Percentiles rank a stretch among this genome's conserved stretches.
Evolutionary conservation across 306 rosid genomes (phyloP).

Genomic region (Boehmeria nivea): DNA sequence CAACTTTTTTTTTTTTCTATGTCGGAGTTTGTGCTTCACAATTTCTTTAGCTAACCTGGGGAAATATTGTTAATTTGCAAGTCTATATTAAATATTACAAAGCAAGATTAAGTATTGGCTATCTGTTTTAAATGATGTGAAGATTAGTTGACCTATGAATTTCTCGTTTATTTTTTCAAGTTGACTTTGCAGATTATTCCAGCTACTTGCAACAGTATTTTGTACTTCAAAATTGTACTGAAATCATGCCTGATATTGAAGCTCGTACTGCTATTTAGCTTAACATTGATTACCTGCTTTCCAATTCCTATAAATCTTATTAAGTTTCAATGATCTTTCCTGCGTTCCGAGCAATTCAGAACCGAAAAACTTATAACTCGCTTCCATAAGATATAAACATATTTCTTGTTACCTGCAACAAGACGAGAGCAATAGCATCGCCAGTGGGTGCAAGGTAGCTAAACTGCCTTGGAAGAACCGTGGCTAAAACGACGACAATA

Average conservation of each 20-base stretch:
- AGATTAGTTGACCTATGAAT: constrained; percentile 3
- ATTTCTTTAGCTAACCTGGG: too few relatives aligned
- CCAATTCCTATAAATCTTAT: too few relatives aligned
- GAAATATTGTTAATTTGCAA: too few relatives aligned
- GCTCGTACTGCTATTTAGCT: too few relatives aligned
- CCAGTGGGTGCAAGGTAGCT: constrained; percentile 52
- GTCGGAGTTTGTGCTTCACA: too few relatives aligned
- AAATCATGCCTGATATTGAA: neutral
- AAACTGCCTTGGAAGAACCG: constrained; percentile 43
- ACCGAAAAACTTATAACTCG: neutral
- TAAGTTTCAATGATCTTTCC: neutral
- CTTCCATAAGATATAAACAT: neutral
- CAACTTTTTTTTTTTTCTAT: too few relatives aligned
- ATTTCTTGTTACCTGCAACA: constrained; percentile 53
- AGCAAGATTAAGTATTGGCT: too few relatives aligned
- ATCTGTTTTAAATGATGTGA: too few relatives aligned
- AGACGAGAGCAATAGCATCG: constrained; percentile 47
- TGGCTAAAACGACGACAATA: constrained; percentile 52
- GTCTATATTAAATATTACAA: too few relatives aligned
- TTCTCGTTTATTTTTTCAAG: neutral
- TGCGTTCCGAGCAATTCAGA: neutral
- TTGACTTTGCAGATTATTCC: constrained; percentile 11
- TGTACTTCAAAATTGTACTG: constrained; percentile 5
- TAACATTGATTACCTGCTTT: too few relatives aligned
- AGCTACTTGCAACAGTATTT: neutral